Percentiles rank a stretch among this genome's conserved stretches.
Conservation (phyloP, 139 green algal genomes). For the Auxenochlorella pyrenoidosa region DNA sequence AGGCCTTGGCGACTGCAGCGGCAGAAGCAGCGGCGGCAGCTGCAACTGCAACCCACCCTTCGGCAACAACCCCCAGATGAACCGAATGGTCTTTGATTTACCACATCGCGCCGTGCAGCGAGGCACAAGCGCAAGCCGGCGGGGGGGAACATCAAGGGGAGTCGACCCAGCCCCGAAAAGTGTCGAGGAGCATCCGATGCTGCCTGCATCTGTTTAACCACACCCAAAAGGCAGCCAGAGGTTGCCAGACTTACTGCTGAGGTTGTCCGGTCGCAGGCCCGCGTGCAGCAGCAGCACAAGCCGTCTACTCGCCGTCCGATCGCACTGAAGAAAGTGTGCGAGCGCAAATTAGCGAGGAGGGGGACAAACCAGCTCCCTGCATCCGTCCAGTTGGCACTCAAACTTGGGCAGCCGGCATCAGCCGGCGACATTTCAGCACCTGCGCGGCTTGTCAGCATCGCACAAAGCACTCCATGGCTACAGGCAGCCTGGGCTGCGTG, state of each 20-base stretch:
- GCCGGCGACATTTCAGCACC: not conserved
- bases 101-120: not conserved
- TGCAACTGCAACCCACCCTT: not conserved
- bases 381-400: not conserved
- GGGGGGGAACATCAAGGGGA: not conserved
- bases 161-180: too few species aligned
- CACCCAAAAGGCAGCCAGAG: too few species aligned
- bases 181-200: too few species aligned
- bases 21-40: not conserved
- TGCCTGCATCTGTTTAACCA: too few species aligned
- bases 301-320: too few species aligned
- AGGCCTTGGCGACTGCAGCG: not conserved
- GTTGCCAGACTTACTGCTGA: too few species aligned
- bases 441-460: too few species aligned
- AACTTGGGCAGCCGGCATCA: not conserved
- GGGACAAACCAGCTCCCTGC: too few species aligned
- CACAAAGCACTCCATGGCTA: not conserved
- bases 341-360: too few species aligned
- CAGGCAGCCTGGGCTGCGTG: not conserved
- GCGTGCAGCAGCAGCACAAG: too few species aligned
- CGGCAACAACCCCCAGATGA: not conserved
- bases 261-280: too few species aligned
- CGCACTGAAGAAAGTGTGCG: too few species aligned
- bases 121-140: not conserved
- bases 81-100: not conserved